Base-by-base conservation (phyloP, 768 basidiomycete genomes). In the Russula griseocarnosa region DNA sequence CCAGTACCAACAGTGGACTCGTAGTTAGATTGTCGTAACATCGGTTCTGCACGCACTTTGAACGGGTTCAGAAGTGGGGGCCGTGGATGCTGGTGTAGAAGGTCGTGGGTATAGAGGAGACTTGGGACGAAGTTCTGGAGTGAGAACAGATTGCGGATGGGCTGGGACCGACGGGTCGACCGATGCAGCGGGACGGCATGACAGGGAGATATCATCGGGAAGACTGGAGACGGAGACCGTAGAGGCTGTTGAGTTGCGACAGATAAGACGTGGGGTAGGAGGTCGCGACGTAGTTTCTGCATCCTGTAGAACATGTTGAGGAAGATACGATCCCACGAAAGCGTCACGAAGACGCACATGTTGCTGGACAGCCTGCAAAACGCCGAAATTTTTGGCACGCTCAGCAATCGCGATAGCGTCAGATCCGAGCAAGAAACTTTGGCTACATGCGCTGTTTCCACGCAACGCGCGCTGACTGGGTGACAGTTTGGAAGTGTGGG, bases 341-440 rank as follows among this genome's bases (percentile, higher is more conserved):
- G 82, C 78, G 68, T 88, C 88, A 1, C 78, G 79, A 14, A 83
- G 79, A 13, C 85, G 82, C 13, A 83, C 79, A 67, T 88, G 86
- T 9, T 83, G 74, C 66, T 87, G 84, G 5, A 90, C 82, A 1
- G 83, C 81, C 65, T 83, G 79, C 46, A 91, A 71, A 13, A 90
- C 85, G 34, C 84, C 79, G n/a, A 83, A 66, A 14, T 67, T 69
- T 0, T 75, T 51, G 70, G 79, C 71, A 73, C 80, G 53, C 66
- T 76, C 52, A 67, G 62, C 75, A 55, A 81, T 80, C n/a, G 55
- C 70, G 32, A 76, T 75, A 36, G 75, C 81, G 51, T 76, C 75
- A 9, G 74, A 67, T 7, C 79, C 76, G 62, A 83, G 72, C 1
- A 85, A 83, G 2, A 88, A 75, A 69, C 86, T 88, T 66, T 81